Evolutionary conservation across 306 rosid species (phyloP).

Genomic region (Vachellia pachyceras): DNA sequence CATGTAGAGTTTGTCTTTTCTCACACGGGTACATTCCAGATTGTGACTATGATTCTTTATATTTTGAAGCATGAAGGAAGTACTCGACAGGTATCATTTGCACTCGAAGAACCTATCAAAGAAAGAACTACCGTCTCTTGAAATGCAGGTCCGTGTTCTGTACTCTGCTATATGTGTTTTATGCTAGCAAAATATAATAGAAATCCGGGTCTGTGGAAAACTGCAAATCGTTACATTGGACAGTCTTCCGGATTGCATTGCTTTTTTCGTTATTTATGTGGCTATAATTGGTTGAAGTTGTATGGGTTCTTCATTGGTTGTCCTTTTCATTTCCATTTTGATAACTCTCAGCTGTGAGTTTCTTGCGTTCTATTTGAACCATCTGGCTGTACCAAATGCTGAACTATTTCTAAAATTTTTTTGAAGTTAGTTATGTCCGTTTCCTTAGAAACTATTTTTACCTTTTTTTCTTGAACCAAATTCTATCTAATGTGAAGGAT

Average conservation of each 20-base stretch:
- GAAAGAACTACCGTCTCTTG: slow-evolving; percentile 82
- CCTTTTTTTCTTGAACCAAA: not conserved
- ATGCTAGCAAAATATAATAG: not conserved
- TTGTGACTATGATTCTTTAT: slow-evolving; percentile 35
- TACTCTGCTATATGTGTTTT: not conserved
- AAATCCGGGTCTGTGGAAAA: not conserved
- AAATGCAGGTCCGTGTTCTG: slow-evolving; percentile 67
- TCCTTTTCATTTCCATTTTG: not conserved
- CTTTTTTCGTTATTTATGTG: not conserved
- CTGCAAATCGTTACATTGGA: not conserved
- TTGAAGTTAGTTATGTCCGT: not conserved
- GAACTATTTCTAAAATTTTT: not conserved
- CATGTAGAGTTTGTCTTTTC: not conserved
- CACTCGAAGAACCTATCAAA: slow-evolving; percentile 79
- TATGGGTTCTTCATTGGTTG: not conserved
- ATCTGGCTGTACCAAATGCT: not conserved
- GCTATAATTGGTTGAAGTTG: not conserved
- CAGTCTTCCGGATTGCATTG: not conserved
- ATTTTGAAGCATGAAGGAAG: slow-evolving; percentile 75
- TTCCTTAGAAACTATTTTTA: not conserved
- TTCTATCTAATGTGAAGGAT: not conserved
- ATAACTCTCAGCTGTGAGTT: not conserved
- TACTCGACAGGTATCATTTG: slow-evolving; percentile 75
- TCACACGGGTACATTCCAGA: not conserved
- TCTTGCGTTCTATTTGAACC: not conserved